Percentiles rank a stretch among this genome's conserved stretches.
Conservation (phyloP, 2,329 filamentous ascomycete species). For the Phyllosticta paracitricarpa region DNA sequence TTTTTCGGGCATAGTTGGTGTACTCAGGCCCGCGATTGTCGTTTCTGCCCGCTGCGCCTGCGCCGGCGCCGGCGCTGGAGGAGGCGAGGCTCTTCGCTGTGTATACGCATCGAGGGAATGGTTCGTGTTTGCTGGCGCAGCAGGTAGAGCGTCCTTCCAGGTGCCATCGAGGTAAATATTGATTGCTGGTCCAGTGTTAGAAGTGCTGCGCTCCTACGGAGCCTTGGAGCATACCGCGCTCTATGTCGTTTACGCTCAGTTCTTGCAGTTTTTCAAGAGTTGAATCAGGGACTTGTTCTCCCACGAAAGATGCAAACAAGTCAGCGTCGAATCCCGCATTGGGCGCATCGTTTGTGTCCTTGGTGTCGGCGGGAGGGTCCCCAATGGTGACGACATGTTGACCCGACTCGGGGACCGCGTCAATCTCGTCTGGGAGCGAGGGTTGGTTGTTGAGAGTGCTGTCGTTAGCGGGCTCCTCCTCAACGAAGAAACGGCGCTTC, state of each 20-base stretch:
- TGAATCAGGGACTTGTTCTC: conserved; percentile 36
- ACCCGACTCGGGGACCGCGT: conserved; percentile 21
- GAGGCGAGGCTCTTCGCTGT: conserved; percentile 2
- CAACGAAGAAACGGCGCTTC: conserved; percentile 53
- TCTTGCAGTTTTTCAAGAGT: conserved; percentile 40
- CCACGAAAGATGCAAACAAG: conserved; percentile 49
- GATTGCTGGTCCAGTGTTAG: conserved; percentile 35
- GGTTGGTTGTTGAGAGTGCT: conserved; percentile 15
- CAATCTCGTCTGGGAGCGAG: conserved; percentile 22
- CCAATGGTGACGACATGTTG: conserved; percentile 5
- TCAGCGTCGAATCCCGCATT: conserved; percentile 42
- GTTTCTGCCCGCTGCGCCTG: conserved; percentile 14
- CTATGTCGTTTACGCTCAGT: conserved; percentile 43
- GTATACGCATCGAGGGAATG: neutral
- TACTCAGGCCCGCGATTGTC: neutral
- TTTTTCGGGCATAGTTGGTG: conserved; percentile 41
- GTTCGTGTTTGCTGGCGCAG: neutral
- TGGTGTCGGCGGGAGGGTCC: conserved; percentile 7
- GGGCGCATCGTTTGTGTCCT: conserved; percentile 11
- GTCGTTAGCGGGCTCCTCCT: conserved; percentile 27
- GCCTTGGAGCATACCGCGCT: conserved; percentile 31
- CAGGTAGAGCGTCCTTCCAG: conserved; percentile 36
- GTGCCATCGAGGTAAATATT: conserved; percentile 57
- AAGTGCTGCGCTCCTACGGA: neutral
- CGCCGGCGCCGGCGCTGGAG: conserved; percentile 3